A percentile compares a stretch with the other conserved stretches of the same genome.
Evolutionary conservation across 2,329 filamentous ascomycete species (phyloP).

Genomic region (Aspergillus sp.): DNA sequence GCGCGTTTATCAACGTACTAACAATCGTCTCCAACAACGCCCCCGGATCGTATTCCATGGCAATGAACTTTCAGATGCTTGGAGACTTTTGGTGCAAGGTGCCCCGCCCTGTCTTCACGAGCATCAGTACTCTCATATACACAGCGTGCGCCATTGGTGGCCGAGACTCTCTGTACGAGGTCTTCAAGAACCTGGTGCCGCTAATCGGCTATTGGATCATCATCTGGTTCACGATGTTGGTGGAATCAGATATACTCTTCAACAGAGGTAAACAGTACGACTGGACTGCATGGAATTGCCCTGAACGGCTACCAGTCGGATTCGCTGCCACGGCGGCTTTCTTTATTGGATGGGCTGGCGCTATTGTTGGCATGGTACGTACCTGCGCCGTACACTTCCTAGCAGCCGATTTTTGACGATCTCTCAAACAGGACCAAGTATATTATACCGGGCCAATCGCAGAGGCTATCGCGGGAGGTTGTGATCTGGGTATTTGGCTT

Average conservation of each 20-base stretch:
- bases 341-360: conserved; percentile 46
- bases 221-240: conserved; percentile 48
- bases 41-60: conserved; percentile 51
- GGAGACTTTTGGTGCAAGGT: conserved; percentile 43
- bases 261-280: conserved; percentile 43
- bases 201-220: conserved; percentile 54
- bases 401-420: conserved; percentile 8
- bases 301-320: conserved; percentile 44
- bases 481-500: conserved; percentile 45
- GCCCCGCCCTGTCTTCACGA: conserved; percentile 50
- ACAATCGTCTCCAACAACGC: conserved; percentile 51
- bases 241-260: conserved; percentile 51
- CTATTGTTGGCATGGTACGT: conserved; percentile 46
- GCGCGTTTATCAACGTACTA: conserved; percentile 48
- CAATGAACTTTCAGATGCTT: conserved; percentile 50
- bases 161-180: conserved; percentile 47
- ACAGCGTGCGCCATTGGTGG: conserved; percentile 51
- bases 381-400: neutral
- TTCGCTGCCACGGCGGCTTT: conserved; percentile 45
- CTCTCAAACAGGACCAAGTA: conserved; percentile 36
- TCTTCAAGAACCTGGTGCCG: conserved; percentile 52
- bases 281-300: conserved; percentile 48
- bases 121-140: conserved; percentile 47
- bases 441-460: conserved; percentile 47
- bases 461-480: conserved; percentile 33